A percentile compares a stretch with the other conserved stretches of the same genome.
Evolutionary conservation across 495 filamentous ascomycete genomes (phyloP).

Genomic region (Polyplosphaeria fusca): DNA sequence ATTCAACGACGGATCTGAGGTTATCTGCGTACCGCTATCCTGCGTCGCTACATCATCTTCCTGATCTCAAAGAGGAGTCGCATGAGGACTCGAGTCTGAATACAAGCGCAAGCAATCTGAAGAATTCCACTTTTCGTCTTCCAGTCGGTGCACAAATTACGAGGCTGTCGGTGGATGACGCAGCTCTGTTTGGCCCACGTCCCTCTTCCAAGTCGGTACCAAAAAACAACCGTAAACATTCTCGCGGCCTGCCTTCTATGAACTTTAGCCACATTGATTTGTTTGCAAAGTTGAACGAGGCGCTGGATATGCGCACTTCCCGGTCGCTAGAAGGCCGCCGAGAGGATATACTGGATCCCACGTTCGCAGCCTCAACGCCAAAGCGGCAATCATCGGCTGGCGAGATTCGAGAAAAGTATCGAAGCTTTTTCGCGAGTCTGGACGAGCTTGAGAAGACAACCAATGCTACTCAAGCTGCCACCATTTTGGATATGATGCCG

Average conservation of each 20-base stretch:
- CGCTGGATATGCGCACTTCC: conserved; percentile 33
- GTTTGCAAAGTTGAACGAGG: conserved; percentile 40
- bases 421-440: conserved; percentile 39
- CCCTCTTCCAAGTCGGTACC: conserved; percentile 20
- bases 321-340: conserved; percentile 31
- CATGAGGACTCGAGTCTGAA: conserved; percentile 38
- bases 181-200: conserved; percentile 21
- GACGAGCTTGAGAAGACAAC: conserved; percentile 32
- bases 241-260: conserved; percentile 39
- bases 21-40: conserved; percentile 26
- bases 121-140: conserved; percentile 32
- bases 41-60: conserved; percentile 33
- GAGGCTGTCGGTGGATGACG: conserved; percentile 13
- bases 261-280: conserved; percentile 44
- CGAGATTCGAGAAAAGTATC: conserved; percentile 38
- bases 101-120: conserved; percentile 36
- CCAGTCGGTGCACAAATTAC: conserved; percentile 9
- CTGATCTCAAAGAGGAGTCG: conserved; percentile 42
- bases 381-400: conserved; percentile 35
- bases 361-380: background rate
- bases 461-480: background rate
- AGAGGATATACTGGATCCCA: conserved; percentile 30
- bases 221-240: conserved; percentile 30
- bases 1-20: conserved; percentile 28
- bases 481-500: conserved; percentile 9